Evolutionary conservation across 2,329 filamentous ascomycete species (phyloP).

Genomic region (Pseudogymnoascus sp.): DNA sequence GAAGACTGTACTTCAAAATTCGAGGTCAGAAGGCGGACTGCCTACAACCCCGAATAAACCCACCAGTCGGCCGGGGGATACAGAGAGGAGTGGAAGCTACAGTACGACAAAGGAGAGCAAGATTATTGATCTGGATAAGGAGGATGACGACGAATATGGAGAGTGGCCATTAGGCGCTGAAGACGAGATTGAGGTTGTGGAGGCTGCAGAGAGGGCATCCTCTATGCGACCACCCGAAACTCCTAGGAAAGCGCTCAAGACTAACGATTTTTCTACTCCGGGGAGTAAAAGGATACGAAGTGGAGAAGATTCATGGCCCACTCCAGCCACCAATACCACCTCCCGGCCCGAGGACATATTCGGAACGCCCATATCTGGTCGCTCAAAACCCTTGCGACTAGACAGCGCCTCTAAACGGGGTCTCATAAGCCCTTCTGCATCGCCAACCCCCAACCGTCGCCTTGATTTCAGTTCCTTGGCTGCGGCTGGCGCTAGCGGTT

Average conservation of each 20-base stretch:
- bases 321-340: conserved; percentile 19
- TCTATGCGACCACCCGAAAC: conserved; percentile 18
- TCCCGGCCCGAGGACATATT: conserved; percentile 20
- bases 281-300: conserved; percentile 25
- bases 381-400: neutral
- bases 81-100: neutral
- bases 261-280: conserved; percentile 19
- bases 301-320: conserved; percentile 21
- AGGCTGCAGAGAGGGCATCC: conserved; percentile 11
- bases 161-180: conserved; percentile 20
- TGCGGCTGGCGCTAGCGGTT: neutral
- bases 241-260: conserved; percentile 22
- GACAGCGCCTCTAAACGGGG: conserved; percentile 2
- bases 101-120: neutral
- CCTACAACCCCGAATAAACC: conserved; percentile 14
- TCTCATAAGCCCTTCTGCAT: conserved; percentile 19
- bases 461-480: conserved; percentile 3
- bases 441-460: conserved; percentile 23
- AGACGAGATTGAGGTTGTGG: conserved; percentile 21
- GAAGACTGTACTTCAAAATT: conserved; percentile 38
- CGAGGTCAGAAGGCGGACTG: conserved; percentile 33
- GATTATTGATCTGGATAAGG: conserved; percentile 12
- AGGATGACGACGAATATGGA: conserved; percentile 25
- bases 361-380: conserved; percentile 15
- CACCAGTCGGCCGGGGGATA: neutral